Percentiles rank a stretch among this genome's conserved stretches.
Conservation (phyloP, 352 stramenopile species). For the Pythium plurisporium region DNA sequence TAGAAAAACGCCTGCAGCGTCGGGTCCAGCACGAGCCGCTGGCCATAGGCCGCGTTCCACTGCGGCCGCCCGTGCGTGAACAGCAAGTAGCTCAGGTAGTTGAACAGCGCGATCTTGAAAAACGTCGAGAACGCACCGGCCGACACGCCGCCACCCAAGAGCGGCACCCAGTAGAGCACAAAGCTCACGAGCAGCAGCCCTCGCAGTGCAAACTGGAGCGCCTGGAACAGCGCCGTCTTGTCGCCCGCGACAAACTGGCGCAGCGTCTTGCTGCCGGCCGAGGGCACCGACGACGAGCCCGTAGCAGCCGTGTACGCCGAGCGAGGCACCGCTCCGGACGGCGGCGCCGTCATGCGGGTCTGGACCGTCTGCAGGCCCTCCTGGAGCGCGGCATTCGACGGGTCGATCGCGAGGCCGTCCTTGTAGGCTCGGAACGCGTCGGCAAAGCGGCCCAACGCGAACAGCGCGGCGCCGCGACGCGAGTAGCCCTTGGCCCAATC, state of each 20-base stretch:
- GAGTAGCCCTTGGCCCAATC: constrained; percentile 88
- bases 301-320: constrained; percentile 11
- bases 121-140: constrained; percentile 60
- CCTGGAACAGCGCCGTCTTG: constrained; percentile 64
- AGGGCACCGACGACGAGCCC: constrained; percentile 10
- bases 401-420: constrained; percentile 51
- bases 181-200: constrained; percentile 63
- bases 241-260: constrained; percentile 45
- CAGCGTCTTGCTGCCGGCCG: constrained; percentile 32
- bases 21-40: constrained; percentile 78
- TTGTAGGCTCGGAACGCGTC: constrained; percentile 69
- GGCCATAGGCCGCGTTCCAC: constrained; percentile 69
- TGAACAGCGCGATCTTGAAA: constrained; percentile 78
- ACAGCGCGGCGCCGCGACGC: constrained; percentile 74
- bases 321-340: constrained; percentile 1
- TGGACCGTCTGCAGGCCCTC: constrained; percentile 67
- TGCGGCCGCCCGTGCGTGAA: constrained; percentile 76
- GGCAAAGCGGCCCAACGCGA: constrained; percentile 73
- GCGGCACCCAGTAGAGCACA: constrained; percentile 64
- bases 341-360: constrained; percentile 35
- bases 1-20: constrained; percentile 82
- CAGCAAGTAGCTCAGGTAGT: constrained; percentile 73
- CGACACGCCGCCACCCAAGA: constrained; percentile 35
- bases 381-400: constrained; percentile 65
- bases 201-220: constrained; percentile 68